These are phyloP conservation scores for Citrus cavaleriei DNA, from an alignment of 345 rosid species.

Conservation along the genomic window DNA sequence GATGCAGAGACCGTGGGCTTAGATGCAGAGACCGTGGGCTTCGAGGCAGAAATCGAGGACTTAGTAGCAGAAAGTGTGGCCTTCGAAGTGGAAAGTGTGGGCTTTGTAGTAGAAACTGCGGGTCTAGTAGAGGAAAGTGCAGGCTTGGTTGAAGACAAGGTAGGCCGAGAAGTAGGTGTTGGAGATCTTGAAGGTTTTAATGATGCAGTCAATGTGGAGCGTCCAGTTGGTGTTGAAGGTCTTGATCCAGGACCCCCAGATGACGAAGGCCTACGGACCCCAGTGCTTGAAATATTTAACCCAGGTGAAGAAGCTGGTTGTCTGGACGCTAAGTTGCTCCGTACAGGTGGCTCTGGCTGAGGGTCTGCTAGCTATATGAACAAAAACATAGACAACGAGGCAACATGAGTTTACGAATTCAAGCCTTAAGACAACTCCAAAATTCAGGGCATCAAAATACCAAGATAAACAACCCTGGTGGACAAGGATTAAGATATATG, in stretches of 20 bases:
- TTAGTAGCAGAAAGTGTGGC: conserved; percentile 38
- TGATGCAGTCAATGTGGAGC: conserved; percentile 48
- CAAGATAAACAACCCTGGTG: not conserved
- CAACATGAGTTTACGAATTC: conserved; percentile 17
- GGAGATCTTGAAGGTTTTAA: conserved; percentile 71
- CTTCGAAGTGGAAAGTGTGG: conserved; percentile 38
- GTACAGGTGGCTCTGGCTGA: conserved; percentile 53
- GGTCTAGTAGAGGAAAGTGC: conserved; percentile 34
- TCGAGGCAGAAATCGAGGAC: conserved; percentile 48
- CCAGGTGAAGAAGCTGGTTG: conserved; percentile 74
- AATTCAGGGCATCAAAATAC: not conserved
- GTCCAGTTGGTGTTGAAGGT: conserved; percentile 85
- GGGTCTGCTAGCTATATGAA: conserved; percentile 63
- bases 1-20: conserved; percentile 37
- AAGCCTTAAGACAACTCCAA: conserved; percentile 3
- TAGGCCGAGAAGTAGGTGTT: conserved; percentile 81
- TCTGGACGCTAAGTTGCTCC: conserved; percentile 60
- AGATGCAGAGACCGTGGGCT: conserved; percentile 30
- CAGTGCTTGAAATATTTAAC: conserved; percentile 52
- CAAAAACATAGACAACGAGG: conserved; percentile 16
- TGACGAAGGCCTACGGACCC: conserved; percentile 85
- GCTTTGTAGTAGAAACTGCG: conserved; percentile 31
- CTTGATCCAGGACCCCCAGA: conserved; percentile 95
- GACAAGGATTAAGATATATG: not conserved
- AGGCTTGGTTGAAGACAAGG: conserved; percentile 54